Evolutionary conservation across 805 yeast species (phyloP).

Genomic region (Yamadazyma sp.): DNA sequence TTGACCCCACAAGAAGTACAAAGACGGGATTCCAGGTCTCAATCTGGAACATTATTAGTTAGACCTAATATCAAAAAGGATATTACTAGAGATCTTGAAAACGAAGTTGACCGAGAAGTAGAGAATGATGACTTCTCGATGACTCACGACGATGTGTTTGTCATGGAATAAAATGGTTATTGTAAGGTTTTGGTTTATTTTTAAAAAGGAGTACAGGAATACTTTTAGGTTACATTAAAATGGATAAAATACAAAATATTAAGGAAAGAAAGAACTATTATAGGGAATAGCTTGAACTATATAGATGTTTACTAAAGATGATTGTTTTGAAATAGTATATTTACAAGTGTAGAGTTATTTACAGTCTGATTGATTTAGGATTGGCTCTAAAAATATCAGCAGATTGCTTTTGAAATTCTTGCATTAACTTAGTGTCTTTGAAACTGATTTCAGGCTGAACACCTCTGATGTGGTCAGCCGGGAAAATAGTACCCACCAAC

Average conservation of each 20-base stretch:
- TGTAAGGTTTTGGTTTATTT: background rate
- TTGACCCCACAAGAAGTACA: conserved; percentile 76
- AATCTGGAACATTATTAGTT: conserved; percentile 40
- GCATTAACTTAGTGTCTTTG: conserved; percentile 21
- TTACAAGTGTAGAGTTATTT: conserved; percentile 8
- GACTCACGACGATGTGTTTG: conserved; percentile 32
- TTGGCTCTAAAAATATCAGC: conserved; percentile 45
- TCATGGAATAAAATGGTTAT: conserved; percentile 32
- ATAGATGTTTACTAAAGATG: conserved; percentile 2
- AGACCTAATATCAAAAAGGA: conserved; percentile 26
- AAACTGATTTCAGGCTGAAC: conserved; percentile 35
- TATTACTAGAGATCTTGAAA: background rate
- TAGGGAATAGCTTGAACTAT: background rate
- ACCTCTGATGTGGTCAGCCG: conserved; percentile 35
- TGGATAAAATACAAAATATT: background rate
- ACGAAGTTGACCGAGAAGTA: conserved; percentile 6
- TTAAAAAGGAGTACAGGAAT: background rate
- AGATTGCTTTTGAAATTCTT: conserved; percentile 30
- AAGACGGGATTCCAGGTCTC: conserved; percentile 65
- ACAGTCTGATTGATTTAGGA: conserved; percentile 18
- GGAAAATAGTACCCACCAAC: conserved; percentile 43
- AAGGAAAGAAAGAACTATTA: background rate
- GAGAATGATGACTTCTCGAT: background rate
- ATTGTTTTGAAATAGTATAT: conserved; percentile 3
- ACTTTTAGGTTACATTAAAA: too few species aligned